Conservation (phyloP, 768 basidiomycete species). For the Multifurca ochricompacta region DNA sequence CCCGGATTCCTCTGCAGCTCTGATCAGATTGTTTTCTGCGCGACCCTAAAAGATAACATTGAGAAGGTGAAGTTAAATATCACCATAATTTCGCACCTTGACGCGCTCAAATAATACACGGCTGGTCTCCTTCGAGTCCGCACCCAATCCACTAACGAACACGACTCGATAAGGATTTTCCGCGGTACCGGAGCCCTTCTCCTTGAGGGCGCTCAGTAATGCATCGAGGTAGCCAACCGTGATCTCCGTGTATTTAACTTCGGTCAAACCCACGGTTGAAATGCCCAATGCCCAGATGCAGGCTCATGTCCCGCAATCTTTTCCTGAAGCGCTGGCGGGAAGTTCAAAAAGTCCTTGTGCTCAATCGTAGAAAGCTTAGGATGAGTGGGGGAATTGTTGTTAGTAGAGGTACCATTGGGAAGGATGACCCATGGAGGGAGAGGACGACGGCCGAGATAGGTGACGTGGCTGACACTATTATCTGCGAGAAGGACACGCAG, state of each 20-base stretch:
- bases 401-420: background rate
- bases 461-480: conserved; percentile 19
- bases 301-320: conserved; percentile 23
- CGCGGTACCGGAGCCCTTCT: conserved; percentile 15
- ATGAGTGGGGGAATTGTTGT: conserved; percentile 6
- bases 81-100: conserved; percentile 19
- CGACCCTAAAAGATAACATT: conserved; percentile 2
- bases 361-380: conserved; percentile 22
- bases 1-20: background rate
- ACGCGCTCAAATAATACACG: conserved; percentile 22
- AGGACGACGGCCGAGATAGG: conserved; percentile 24
- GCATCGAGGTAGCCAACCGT: conserved; percentile 24
- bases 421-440: conserved; percentile 20
- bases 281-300: conserved; percentile 26
- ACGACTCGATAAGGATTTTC: conserved; percentile 25
- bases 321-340: conserved; percentile 15
- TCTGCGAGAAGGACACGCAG: conserved; percentile 21
- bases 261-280: conserved; percentile 13
- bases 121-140: conserved; percentile 24
- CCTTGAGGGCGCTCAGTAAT: conserved; percentile 10
- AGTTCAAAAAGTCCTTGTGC: conserved; percentile 20
- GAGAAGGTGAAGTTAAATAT: background rate
- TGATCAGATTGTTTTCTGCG: conserved; percentile 18
- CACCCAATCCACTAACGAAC: conserved; percentile 26
- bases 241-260: conserved; percentile 21